Evolutionary conservation across 768 basidiomycete genomes (phyloP), one percentile per base, ranked within the genome.

Genomic region (Myochromella boudieri): DNA sequence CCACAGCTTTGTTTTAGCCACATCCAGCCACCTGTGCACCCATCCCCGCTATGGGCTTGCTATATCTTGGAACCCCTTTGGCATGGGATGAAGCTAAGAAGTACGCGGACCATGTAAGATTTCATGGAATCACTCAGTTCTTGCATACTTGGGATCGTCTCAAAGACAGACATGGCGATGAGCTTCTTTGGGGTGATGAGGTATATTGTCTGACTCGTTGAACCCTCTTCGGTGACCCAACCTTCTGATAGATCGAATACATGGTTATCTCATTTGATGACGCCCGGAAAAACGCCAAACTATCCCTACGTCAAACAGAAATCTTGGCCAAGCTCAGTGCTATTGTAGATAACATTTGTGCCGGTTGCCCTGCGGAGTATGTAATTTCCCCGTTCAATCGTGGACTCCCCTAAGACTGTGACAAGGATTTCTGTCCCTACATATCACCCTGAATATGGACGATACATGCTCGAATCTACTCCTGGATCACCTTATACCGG

Each of bases 401-500:
- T n/a, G 48, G 42, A 37, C 34, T 31, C 31, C 25, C 31, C 37
- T 33, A 20, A 42, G 22, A 33, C 42, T 27, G 38, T 6, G 39
- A 39, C 45, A 28, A 92, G 87, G 28, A 70, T 83, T 34, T 74
- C 83, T 2, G 80, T 92, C 20, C 97, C 97, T 2, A 88, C 85
- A 10, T 98, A 95, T 61, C 97, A 98, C 62, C 95, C 95, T 14
- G 97, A 99, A 67, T 99, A 97, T 70, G 97, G 97, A 31, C 81
- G 95, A 29, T 98, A 91, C 71, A 99, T 99, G 97, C 78, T 99
- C 42, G 97, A 99, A 65, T 93, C 93, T 2, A 99, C 95, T 0
- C 97, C 97, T 0, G 97, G 97, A 2, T 83, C 85, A 39, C 97
- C 97, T 2, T 98, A 97, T 69, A 87, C 91, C 4, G 93, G 91